phyloP scores from a whole-genome alignment of 768 basidiomycete species.

The Brasilioporus rufonigricans region DNA sequence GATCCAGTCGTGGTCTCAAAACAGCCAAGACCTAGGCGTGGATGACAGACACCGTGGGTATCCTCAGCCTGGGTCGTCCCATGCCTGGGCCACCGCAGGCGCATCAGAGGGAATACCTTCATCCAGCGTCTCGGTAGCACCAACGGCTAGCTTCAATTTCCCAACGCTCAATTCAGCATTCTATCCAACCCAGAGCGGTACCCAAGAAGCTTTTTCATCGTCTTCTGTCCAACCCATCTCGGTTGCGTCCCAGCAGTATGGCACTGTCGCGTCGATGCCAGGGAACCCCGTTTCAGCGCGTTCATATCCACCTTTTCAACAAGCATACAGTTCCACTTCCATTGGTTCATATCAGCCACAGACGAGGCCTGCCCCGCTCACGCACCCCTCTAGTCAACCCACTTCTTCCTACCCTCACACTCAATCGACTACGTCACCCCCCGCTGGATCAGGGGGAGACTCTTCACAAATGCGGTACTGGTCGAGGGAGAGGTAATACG shows the following conservation, averaged over 20 bases:
- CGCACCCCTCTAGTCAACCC: conserved; percentile 24
- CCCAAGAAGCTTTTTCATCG: conserved; percentile 33
- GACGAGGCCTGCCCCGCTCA: conserved; percentile 16
- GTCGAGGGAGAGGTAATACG: conserved; percentile 20
- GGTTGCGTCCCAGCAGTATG: conserved; percentile 30
- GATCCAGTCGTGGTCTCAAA: conserved; percentile 28
- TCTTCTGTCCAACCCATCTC: conserved; percentile 33
- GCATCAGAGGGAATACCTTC: conserved; percentile 25
- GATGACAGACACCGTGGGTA: conserved; percentile 33
- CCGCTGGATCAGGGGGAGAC: conserved; percentile 27
- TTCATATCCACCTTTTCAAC: conserved; percentile 29
- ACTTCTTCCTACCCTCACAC: conserved; percentile 26
- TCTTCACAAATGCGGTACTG: conserved; percentile 30
- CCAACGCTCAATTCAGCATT: conserved; percentile 59
- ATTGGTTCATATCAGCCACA: conserved; percentile 26
- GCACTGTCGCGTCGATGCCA: conserved; percentile 18
- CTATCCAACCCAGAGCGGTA: conserved; percentile 42
- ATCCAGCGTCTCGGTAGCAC: conserved; percentile 19
- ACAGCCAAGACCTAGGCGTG: conserved; percentile 20
- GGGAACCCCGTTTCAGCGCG: conserved; percentile 24
- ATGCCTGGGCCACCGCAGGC: conserved; percentile 22
- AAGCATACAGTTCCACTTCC: conserved; percentile 21
- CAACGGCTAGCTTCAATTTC: conserved; percentile 35
- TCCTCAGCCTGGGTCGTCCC: conserved; percentile 22
- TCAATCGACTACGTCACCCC: conserved; percentile 23